A percentile compares a stretch with the other conserved stretches of the same genome.
Evolutionary conservation across 2,329 filamentous ascomycete genomes (phyloP).

Genomic region (Fusarium sp.): DNA sequence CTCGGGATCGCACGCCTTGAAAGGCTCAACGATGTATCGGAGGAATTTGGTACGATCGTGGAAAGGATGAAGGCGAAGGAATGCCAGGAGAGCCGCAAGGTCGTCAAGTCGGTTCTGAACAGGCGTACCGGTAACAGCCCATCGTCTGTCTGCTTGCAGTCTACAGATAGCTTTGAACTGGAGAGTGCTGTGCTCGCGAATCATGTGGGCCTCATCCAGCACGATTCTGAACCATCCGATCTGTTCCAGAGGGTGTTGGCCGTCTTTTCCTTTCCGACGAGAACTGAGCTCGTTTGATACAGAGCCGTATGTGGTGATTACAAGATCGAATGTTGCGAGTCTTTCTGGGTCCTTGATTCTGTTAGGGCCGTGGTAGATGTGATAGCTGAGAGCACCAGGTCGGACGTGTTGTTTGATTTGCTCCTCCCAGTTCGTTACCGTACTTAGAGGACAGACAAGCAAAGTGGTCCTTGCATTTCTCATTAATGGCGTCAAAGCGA

Average conservation of each 20-base stretch:
- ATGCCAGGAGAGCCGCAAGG: conserved; percentile 85
- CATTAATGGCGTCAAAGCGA: conserved; percentile 65
- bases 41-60: conserved; percentile 81
- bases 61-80: conserved; percentile 87
- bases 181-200: conserved; percentile 84
- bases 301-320: conserved; percentile 94
- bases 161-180: conserved; percentile 88
- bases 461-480: conserved; percentile 84
- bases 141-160: conserved; percentile 83
- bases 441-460: conserved; percentile 89
- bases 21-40: conserved; percentile 83
- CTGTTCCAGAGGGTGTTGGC: conserved; percentile 74
- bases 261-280: conserved; percentile 70
- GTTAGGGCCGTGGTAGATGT: conserved; percentile 87
- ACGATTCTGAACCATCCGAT: conserved; percentile 95
- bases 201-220: conserved; percentile 93
- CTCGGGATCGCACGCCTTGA: conserved; percentile 86
- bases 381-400: conserved; percentile 73
- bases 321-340: conserved; percentile 80
- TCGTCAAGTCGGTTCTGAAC: conserved; percentile 96
- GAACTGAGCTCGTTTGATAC: conserved; percentile 81
- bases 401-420: conserved; percentile 88
- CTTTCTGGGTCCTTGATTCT: conserved; percentile 76
- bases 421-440: conserved; percentile 93
- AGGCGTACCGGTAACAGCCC: conserved; percentile 97